These are phyloP conservation scores for Dalbergia oliveri DNA, from an alignment of 306 rosid species.

Conservation along the genomic window DNA sequence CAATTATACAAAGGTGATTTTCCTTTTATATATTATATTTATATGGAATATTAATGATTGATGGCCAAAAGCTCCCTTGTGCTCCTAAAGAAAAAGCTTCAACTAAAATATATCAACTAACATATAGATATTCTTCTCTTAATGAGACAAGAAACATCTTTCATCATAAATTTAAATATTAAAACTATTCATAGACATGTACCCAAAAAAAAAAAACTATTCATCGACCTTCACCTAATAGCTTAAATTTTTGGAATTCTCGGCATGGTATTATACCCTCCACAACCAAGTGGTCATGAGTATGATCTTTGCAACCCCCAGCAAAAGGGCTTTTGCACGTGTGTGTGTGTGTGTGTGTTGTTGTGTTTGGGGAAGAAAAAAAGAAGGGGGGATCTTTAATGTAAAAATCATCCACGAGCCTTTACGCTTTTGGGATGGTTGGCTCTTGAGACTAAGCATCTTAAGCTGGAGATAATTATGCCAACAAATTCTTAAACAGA, in stretches of 20 bases:
- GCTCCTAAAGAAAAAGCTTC: slow-evolving; percentile 16
- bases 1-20: too few relatives aligned
- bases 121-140: slow-evolving; percentile 14
- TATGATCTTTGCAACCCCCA: too few relatives aligned
- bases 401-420: too few relatives aligned
- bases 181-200: too few relatives aligned
- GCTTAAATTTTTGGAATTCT: slow-evolving; percentile 15
- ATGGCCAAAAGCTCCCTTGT: slow-evolving; percentile 9
- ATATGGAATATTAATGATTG: too few relatives aligned
- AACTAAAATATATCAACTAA: slow-evolving; percentile 14
- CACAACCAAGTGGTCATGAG: too few relatives aligned
- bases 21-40: too few relatives aligned
- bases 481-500: slow-evolving; percentile 28
- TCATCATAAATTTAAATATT: neutral
- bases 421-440: neutral
- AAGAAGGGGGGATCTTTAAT: too few relatives aligned
- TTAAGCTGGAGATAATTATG: slow-evolving; percentile 19
- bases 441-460: slow-evolving; percentile 12
- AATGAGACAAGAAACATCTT: slow-evolving; percentile 12
- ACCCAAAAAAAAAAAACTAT: neutral
- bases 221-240: slow-evolving; percentile 12
- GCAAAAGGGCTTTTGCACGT: too few relatives aligned
- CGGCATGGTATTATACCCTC: too few relatives aligned
- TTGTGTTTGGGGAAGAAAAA: too few relatives aligned
- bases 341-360: too few relatives aligned